Evolutionary conservation across 805 yeast genomes (phyloP), one percentile per base, ranked within the genome.

Genomic region (Priceomyces carsonii): DNA sequence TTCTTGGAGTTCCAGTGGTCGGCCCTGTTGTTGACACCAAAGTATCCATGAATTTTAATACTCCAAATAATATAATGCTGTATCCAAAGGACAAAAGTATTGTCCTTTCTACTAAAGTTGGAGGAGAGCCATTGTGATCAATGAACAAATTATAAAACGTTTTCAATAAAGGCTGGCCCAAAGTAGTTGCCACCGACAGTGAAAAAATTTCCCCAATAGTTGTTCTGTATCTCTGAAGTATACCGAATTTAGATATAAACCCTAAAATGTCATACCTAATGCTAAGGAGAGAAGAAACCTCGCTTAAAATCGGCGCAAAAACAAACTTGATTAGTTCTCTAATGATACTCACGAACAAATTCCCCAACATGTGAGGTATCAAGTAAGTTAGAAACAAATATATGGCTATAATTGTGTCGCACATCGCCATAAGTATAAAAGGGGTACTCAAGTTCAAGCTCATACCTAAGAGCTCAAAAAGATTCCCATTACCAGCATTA

Each of bases 361-460:
- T 49, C 7, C 82, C 83, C 3, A 73, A 29, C 27, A 68, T 46
- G 5, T 75, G 69, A 8, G 84, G 82, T 3, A 75, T 40, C 12
- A 71, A 56, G 45, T 75, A 78, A 0, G 73, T 58, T 9, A 64
- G 28, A 19, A 69, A 56, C 24, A 75, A 48, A 38, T 70, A 71
- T 2, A 59, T 47, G 1, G 66, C 51, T 18, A 65, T 56, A 13
- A 61, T 44, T 8, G 50, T 22, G 38, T 66, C 63, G 29, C 63
- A 58, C 18, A 64, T 20, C 2, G 58, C 21, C 59, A 61, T 55
- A 16, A 66, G 40, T 24, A 59, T 45, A 15, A 68, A 35, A 2
- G 73, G 73, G 8, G 69, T 59, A n/a, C 48, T 37, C 14, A 66
- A 24, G 31, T 62, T 58, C 21, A 66, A 48, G 22, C 50, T 51